These are phyloP conservation scores for Craterostigma plantagineum DNA, from an alignment of 257 asterid species.

Conservation along the genomic window DNA sequence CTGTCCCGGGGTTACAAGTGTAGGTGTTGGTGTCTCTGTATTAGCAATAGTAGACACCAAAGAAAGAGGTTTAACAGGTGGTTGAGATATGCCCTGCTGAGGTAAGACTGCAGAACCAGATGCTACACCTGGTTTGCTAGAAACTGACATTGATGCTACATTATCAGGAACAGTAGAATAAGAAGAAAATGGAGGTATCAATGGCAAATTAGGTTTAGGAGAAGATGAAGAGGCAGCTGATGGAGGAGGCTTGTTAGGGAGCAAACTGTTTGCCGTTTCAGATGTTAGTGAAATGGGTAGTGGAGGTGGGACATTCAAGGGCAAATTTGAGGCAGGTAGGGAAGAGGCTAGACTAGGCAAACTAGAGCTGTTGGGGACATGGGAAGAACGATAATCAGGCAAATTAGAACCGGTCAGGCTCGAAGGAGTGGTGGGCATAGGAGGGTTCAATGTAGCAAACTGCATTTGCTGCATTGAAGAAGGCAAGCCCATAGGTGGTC, in stretches of 20 bases:
- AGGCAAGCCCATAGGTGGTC: slow-evolving; percentile 76
- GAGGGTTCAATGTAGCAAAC: slow-evolving; percentile 41
- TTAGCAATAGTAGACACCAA: slow-evolving; percentile 26
- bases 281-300: slow-evolving; percentile 30
- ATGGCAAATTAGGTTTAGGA: slow-evolving; percentile 24
- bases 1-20: slow-evolving; percentile 79
- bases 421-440: slow-evolving; percentile 32
- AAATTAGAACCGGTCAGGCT: slow-evolving; percentile 31
- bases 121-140: slow-evolving; percentile 26
- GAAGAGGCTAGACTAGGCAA: slow-evolving; percentile 28
- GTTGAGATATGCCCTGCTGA: slow-evolving; percentile 25
- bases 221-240: slow-evolving; percentile 22
- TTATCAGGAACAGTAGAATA: slow-evolving; percentile 29
- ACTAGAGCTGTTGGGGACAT: slow-evolving; percentile 26
- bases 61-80: slow-evolving; percentile 18
- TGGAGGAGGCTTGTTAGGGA: slow-evolving; percentile 33
- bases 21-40: slow-evolving; percentile 38
- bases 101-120: slow-evolving; percentile 24
- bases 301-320: slow-evolving; percentile 31
- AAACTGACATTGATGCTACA: slow-evolving; percentile 17
- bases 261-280: slow-evolving; percentile 22
- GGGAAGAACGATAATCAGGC: slow-evolving; percentile 33
- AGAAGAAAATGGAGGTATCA: slow-evolving; percentile 21
- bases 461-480: slow-evolving; percentile 79
- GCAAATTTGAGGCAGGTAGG: slow-evolving; percentile 32